phyloP scores from a whole-genome alignment of 495 filamentous ascomycete genomes.

The Xylaria flabelliformis region DNA sequence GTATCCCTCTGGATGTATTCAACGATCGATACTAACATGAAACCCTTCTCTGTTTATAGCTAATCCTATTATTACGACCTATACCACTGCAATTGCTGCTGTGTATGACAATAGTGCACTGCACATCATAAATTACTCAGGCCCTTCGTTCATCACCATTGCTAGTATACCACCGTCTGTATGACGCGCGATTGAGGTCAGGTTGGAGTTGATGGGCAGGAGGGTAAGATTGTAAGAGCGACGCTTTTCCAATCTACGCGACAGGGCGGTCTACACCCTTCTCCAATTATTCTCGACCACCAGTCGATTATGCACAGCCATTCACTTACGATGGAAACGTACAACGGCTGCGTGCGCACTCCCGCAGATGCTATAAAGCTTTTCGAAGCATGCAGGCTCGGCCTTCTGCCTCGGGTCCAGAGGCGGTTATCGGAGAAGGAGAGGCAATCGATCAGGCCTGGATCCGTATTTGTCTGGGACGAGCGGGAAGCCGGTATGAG shows the following conservation, averaged over 20 bases:
- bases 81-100: background rate
- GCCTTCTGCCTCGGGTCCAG: constrained; percentile 89
- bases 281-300: background rate
- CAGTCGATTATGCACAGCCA: background rate
- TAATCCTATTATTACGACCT: background rate
- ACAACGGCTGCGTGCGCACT: constrained; percentile 88
- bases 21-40: background rate
- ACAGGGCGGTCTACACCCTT: background rate
- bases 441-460: constrained; percentile 89
- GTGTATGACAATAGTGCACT: background rate
- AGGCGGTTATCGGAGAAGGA: constrained; percentile 95
- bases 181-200: constrained; percentile 36
- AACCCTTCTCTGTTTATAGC: background rate
- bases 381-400: constrained; percentile 94
- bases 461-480: constrained; percentile 99
- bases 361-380: constrained; percentile 95
- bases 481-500: constrained; percentile 98
- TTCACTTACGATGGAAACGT: constrained; percentile 81
- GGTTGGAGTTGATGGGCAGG: constrained; percentile 36
- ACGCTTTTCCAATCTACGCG: constrained; percentile 24
- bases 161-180: constrained; percentile 30
- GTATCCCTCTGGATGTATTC: no score
- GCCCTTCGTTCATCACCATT: background rate
- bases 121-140: background rate
- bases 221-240: constrained; percentile 34